These are phyloP conservation scores for Brassica balearica DNA, from an alignment of 441 rosid genomes.

Conservation along the genomic window DNA sequence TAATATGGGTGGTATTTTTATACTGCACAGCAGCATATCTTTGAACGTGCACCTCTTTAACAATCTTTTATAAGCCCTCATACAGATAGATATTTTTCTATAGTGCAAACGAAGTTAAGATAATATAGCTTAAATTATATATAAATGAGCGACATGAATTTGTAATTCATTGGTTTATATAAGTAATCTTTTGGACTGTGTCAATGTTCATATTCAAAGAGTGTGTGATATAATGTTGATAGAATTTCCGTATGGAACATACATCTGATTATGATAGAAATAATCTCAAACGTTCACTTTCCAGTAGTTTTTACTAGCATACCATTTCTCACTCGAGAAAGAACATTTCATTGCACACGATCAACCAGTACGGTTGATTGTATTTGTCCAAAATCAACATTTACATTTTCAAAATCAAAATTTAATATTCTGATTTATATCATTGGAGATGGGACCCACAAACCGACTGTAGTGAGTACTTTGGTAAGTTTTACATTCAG, in stretches of 20 bases:
- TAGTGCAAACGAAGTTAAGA: background rate
- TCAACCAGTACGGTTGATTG: background rate
- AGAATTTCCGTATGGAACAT: too few relatives aligned
- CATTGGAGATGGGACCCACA: slow-evolving; percentile 23
- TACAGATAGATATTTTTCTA: background rate
- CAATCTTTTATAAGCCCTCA: background rate
- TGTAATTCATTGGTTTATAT: background rate
- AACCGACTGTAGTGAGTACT: slow-evolving; percentile 41
- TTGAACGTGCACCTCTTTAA: background rate
- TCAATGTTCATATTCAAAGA: background rate
- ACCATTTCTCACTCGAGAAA: background rate
- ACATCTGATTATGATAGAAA: too few relatives aligned
- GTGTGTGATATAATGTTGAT: background rate
- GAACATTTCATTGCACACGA: background rate
- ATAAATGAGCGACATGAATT: background rate
- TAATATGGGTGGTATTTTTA: background rate
- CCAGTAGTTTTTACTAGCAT: too few relatives aligned
- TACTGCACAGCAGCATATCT: background rate
- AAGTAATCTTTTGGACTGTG: background rate
- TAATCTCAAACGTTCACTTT: too few relatives aligned
- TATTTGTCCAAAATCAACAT: background rate
- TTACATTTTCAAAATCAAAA: background rate
- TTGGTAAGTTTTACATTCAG: slow-evolving; percentile 11
- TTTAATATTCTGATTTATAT: background rate
- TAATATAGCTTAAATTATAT: background rate